These are phyloP conservation scores for Leccinum obscurum DNA, from an alignment of 768 basidiomycete species.

Conservation along the genomic window DNA sequence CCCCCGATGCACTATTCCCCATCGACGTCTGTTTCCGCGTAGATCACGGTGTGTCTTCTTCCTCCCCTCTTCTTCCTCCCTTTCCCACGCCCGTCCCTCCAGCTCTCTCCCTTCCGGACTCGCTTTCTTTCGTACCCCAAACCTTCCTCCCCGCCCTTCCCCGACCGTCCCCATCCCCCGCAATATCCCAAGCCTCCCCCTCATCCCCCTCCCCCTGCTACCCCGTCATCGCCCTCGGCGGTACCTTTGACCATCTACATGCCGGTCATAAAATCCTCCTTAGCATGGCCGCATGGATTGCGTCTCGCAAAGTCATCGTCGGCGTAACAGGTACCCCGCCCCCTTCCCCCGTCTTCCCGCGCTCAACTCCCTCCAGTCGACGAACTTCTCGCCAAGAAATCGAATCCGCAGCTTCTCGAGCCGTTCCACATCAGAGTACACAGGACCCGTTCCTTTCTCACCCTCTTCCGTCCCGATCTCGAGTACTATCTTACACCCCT, in stretches of 20 bases:
- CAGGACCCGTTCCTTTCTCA: slow-evolving; percentile 66
- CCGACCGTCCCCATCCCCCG: neutral
- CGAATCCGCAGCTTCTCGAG: slow-evolving; percentile 67
- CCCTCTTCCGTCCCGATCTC: slow-evolving; percentile 66
- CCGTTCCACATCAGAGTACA: slow-evolving; percentile 54
- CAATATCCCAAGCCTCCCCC: neutral
- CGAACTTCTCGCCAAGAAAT: slow-evolving; percentile 67
- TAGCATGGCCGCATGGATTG: slow-evolving; percentile 87
- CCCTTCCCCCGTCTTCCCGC: slow-evolving; percentile 6
- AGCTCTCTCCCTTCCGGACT: slow-evolving; percentile 42
- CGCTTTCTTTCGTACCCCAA: slow-evolving; percentile 39
- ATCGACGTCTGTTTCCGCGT: slow-evolving; percentile 44
- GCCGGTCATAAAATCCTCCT: slow-evolving; percentile 96
- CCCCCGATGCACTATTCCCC: slow-evolving; percentile 38
- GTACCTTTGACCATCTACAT: slow-evolving; percentile 98
- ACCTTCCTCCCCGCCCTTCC: slow-evolving; percentile 17
- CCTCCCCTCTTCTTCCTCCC: neutral
- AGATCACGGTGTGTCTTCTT: slow-evolving; percentile 43
- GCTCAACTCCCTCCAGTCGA: slow-evolving; percentile 52
- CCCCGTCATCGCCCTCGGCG: slow-evolving; percentile 85
- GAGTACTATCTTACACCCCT: slow-evolving; percentile 71
- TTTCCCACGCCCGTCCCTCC: slow-evolving; percentile 9
- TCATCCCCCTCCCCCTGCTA: slow-evolving; percentile 26
- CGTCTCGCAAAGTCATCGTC: slow-evolving; percentile 78
- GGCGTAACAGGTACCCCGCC: slow-evolving; percentile 73